Evolutionary conservation across 345 rosid species (phyloP), one percentile per base, ranked within the genome.

Genomic region (Excoecaria cochinchinensis): DNA sequence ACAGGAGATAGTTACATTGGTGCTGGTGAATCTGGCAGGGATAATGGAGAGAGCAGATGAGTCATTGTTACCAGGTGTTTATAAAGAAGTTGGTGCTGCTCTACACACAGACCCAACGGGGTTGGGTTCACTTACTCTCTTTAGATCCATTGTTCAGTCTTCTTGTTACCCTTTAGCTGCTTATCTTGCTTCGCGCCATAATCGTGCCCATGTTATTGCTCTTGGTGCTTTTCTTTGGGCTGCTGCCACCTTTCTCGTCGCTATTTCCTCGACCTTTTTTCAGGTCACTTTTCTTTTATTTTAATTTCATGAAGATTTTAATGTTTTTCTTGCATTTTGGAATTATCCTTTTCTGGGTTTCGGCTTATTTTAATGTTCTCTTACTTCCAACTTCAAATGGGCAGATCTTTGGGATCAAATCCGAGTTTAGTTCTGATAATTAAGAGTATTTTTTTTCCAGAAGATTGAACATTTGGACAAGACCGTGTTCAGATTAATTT

Each of bases 1-100:
- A 68, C 78, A 89, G 48, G 95, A 90, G 77, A 77, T 85, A 71
- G 22, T 90, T 81, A 92, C 94, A 56, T 77, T 92, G 78, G 22
- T 88, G 69, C 94, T 95, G 66, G 97, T 92, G 79, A 91, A 95
- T 80, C 82, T 95, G 10, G 97, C 97, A 3, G 91, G 88, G 61
- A 91, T 95, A 67, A 89, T 92, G 99, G 94, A 95, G 84, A 84
- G 92, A 80, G 95, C 99, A 5, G 99, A 95, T 67, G 97, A 95
- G 77, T 91, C 97, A 4, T 72, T 95, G 48, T 85, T 92, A 67
- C 97, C 97, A 1, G 94, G 97, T 16, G 99, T 95, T 24, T 92
- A 92, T 84, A 90, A 84, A 81, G 97, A 95, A 74, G 94, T 95
- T n/a, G 97, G 97, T 0, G 93, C 84, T 0, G 97, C 92, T 72